phyloP scores from a whole-genome alignment of 805 yeast species.

The Ogataea philodendri region DNA sequence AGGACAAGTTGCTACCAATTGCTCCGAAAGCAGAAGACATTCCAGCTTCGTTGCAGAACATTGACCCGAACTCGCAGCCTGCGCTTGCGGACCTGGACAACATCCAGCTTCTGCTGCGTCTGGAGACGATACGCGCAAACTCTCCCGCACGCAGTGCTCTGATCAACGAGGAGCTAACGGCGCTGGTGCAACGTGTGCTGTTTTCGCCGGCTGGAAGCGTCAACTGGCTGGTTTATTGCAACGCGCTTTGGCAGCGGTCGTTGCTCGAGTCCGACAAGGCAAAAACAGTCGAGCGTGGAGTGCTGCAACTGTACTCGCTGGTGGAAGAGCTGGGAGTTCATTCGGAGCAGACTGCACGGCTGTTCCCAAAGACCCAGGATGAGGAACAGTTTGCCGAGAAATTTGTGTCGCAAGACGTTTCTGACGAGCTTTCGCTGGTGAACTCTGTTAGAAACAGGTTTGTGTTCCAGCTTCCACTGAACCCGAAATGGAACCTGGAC shows the following conservation, averaged over 20 bases:
- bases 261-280: constrained; percentile 75
- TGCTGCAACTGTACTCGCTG: constrained; percentile 85
- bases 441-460: constrained; percentile 59
- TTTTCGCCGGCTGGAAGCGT: constrained; percentile 45
- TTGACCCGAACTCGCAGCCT: constrained; percentile 87
- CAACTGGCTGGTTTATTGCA: constrained; percentile 76
- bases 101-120: constrained; percentile 68
- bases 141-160: constrained; percentile 71
- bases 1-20: constrained; percentile 54
- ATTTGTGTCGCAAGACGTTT: constrained; percentile 18
- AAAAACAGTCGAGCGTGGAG: constrained; percentile 90
- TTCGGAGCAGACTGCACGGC: constrained; percentile 48
- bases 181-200: constrained; percentile 70
- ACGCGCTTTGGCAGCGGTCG: constrained; percentile 90
- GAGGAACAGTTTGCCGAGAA: constrained; percentile 26
- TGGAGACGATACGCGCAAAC: constrained; percentile 60
- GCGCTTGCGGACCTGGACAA: constrained; percentile 64
- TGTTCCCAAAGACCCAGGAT: constrained; percentile 44
- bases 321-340: constrained; percentile 83
- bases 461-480: constrained; percentile 69
- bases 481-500: constrained; percentile 87
- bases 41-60: constrained; percentile 46
- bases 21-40: constrained; percentile 61
- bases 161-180: constrained; percentile 78
- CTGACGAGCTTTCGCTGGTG: constrained; percentile 35